Conservation (phyloP, 108 stramenopile genomes). For the Skeletonema menzelii region DNA sequence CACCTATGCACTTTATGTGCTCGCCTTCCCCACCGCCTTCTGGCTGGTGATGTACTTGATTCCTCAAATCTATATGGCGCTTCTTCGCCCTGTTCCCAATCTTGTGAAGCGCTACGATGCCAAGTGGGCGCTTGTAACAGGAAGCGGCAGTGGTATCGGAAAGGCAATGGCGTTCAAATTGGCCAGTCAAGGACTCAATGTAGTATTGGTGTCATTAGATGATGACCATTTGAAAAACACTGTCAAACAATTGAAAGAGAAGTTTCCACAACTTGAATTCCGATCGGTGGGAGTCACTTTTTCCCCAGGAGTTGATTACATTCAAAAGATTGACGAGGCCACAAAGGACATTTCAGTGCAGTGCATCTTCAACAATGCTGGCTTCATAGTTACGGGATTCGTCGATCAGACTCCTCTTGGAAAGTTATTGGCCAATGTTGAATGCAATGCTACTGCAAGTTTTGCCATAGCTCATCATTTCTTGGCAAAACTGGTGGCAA, state of each 20-base stretch:
- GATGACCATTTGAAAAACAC: constrained; percentile 90
- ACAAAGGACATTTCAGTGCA: constrained; percentile 90
- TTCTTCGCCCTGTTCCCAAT: constrained; percentile 77
- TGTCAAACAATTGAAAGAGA: constrained; percentile 68
- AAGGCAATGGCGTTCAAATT: constrained; percentile 89
- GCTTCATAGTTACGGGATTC: constrained; percentile 98
- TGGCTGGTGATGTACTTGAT: constrained; percentile 79
- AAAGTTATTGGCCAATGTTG: constrained; percentile 91
- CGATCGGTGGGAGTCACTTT: constrained; percentile 87
- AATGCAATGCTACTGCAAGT: constrained; percentile 97
- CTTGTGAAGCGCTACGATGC: constrained; percentile 89
- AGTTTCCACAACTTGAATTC: constrained; percentile 87
- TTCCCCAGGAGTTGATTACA: constrained; percentile 88
- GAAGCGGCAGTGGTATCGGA: constrained; percentile 96
- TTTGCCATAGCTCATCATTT: constrained; percentile 97
- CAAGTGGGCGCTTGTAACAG: constrained; percentile 97
- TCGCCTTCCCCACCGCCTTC: constrained; percentile 81
- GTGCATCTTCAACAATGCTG: constrained; percentile 97
- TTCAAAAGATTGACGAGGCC: constrained; percentile 75
- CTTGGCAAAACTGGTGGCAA: constrained; percentile 65
- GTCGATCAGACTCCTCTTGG: constrained; percentile 91
- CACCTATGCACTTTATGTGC: constrained; percentile 36
- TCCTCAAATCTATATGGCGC: constrained; percentile 80
- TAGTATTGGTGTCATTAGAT: constrained; percentile 95
- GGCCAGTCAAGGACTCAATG: constrained; percentile 95